phyloP scores from a whole-genome alignment of 805 yeast genomes.

The Saccharomyces kudriavzevii region DNA sequence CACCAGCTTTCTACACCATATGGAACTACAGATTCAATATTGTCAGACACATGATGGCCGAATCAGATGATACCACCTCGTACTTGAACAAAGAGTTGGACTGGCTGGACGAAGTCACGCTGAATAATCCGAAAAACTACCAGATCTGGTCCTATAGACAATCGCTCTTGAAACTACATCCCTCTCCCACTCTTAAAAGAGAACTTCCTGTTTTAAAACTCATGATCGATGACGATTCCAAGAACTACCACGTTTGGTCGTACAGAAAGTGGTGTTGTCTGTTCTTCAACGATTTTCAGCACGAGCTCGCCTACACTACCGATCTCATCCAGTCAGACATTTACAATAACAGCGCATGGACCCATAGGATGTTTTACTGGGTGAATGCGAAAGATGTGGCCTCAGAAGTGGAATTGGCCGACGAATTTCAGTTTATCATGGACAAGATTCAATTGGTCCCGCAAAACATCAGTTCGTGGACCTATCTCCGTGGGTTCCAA shows the following conservation, averaged over 20 bases:
- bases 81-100: slow-evolving; percentile 46
- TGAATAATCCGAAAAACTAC: slow-evolving; percentile 79
- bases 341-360: slow-evolving; percentile 91
- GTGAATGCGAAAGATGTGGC: slow-evolving; percentile 17
- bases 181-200: slow-evolving; percentile 30
- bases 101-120: slow-evolving; percentile 73
- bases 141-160: slow-evolving; percentile 96
- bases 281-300: slow-evolving; percentile 40
- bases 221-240: slow-evolving; percentile 71
- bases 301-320: slow-evolving; percentile 48
- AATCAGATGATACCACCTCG: slow-evolving; percentile 8
- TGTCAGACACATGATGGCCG: slow-evolving; percentile 33
- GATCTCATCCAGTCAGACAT: slow-evolving; percentile 51
- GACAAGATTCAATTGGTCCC: slow-evolving; percentile 52
- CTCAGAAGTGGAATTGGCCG: slow-evolving; percentile 20
- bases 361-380: slow-evolving; percentile 62
- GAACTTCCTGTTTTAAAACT: slow-evolving; percentile 60
- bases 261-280: slow-evolving; percentile 77
- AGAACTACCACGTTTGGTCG: slow-evolving; percentile 96
- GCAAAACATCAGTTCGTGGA: slow-evolving; percentile 82
- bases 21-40: slow-evolving; percentile 69
- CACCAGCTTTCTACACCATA: slow-evolving; percentile 87
- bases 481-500: slow-evolving; percentile 60
- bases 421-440: slow-evolving; percentile 49
- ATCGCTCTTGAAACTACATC: slow-evolving; percentile 40